Base-by-base conservation (phyloP, 2,329 filamentous ascomycete species). In the Tolypocladium paradoxum region DNA sequence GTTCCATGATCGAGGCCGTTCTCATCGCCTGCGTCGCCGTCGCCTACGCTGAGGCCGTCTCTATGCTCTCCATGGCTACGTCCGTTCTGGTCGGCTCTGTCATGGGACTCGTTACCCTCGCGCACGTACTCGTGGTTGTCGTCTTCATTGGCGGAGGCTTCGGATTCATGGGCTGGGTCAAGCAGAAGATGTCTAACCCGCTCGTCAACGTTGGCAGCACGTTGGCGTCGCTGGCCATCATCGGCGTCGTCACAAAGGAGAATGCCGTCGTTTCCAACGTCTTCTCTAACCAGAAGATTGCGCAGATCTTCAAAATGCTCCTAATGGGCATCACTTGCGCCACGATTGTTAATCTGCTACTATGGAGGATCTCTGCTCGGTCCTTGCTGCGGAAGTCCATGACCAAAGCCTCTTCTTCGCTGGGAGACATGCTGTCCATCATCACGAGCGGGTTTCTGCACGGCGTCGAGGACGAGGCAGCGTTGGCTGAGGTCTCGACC, bases 211-310 rank as follows among this genome's bases (percentile, higher is more conserved):
- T 90, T 35, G 87, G 85, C 51, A 90, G 87, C 64, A 93, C 89
- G 40, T 75, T 95, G 57, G 83, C 90, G 3, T 90, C 87, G 34
- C 80, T 96, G 48, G 88, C 87, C 49, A 86, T 90, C 56, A 93
- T 95, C 64, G 89, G 86, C 2, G 82, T 93, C 27, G 73, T 95
- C 56, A 95, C 90, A 7, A 93, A 91, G 68, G 90, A 95, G 68
- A 89, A 87, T 40, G 83, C 88, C 7, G 84, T 95, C 3, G 86
- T 93, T 62, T 81, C 77, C 33, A 87, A 85, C 7, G 82, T 84
- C 40, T 88, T 95, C 62, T 90, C 87, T 0, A 83, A 88, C 62
- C 80, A 81, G 53, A 63, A 63, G 48, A 59, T 62, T 27, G 54
- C 55, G 1, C 61, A 62, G 48, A 83, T 90, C 18, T 72, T 90